Base-by-base conservation (phyloP, 2,329 filamentous ascomycete genomes). In the Sarocladium brachiariae region DNA sequence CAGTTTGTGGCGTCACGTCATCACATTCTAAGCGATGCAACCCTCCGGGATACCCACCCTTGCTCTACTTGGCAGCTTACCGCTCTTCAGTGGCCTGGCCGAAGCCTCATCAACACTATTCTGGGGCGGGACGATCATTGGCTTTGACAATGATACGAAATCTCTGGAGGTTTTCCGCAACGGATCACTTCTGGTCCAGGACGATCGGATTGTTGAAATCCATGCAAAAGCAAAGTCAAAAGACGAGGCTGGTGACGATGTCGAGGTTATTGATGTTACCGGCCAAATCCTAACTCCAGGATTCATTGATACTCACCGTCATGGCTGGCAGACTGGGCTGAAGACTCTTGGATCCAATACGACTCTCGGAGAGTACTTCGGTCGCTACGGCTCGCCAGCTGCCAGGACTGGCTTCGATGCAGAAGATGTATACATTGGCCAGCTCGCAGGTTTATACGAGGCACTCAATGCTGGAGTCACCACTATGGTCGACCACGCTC, bases 251-350 rank as follows among this genome's bases (percentile, higher is more conserved):
- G 30, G 30, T 24, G 46, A 49, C 4, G 33, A 24, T 23, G 25
- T 24, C 23, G 30, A 30, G 11, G 16, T 70, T 1, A 62, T 80
- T n/a, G 70, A 81, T 54, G 71, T 70, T 34, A 68, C 66, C 0
- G 65, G 70, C 49, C 75, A 77, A 56, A 80, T 80, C 52, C 65
- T 80, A 49, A 70, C 70, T 0, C 74, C 77, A 0, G 77, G 78
- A 8, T 80, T 81, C 59, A 65, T 81, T 52, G 74, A 81, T 59
- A 80, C 76, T 0, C 78, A 81, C 55, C 71, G 72, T 1, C 75
- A 79, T 53, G 68, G 71, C 0, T 80, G 77, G 78, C 75, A 81
- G 57, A 80, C 78, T 0, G 73, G 68, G 9, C 71, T 73, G 56
- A 77, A 76, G 56, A 79, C 77, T 0, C 56, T 81, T 1, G 72